These are phyloP conservation scores for Rhizoclosmatium globosum DNA, from an alignment of 192 early-diverging fungal genomes.

Conservation along the genomic window DNA sequence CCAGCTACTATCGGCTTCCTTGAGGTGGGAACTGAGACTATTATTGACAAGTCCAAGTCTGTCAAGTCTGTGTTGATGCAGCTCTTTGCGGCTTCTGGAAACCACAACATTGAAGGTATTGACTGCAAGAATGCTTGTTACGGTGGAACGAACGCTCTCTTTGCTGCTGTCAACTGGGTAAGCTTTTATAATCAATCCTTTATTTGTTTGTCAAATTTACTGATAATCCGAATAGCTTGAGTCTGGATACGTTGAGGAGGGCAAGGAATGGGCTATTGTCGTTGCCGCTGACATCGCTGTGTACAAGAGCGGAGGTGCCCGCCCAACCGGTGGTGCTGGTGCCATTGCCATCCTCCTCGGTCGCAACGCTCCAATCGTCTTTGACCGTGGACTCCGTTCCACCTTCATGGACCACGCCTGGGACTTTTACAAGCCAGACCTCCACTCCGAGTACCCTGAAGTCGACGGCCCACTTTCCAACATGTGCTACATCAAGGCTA, in stretches of 20 bases:
- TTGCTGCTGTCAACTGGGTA: conserved; percentile 96
- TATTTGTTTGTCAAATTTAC: neutral
- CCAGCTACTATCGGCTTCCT: conserved; percentile 90
- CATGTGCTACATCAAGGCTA: conserved; percentile 88
- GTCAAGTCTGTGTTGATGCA: conserved; percentile 98
- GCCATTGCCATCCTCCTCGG: conserved; percentile 92
- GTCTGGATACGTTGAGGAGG: conserved; percentile 93
- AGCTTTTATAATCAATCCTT: neutral
- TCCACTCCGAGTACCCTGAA: conserved; percentile 95
- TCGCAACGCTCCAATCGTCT: conserved; percentile 90
- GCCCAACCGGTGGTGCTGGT: conserved; percentile 94
- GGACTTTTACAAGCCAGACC: conserved; percentile 99
- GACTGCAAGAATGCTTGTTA: conserved; percentile 99
- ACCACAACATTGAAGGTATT: conserved; percentile 94
- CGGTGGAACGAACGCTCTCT: conserved; percentile 95
- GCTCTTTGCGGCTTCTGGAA: conserved; percentile 88
- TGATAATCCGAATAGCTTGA: conserved; percentile 62
- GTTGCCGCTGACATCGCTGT: conserved; percentile 95
- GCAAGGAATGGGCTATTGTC: conserved; percentile 62
- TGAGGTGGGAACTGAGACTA: conserved; percentile 98
- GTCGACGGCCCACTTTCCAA: conserved; percentile 97
- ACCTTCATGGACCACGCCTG: conserved; percentile 98
- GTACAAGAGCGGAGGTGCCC: conserved; percentile 89
- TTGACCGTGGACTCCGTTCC: conserved; percentile 86
- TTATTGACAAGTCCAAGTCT: conserved; percentile 99